Conservation (phyloP, 495 filamentous ascomycete genomes). For the Rostrohypoxylon terebratum region DNA sequence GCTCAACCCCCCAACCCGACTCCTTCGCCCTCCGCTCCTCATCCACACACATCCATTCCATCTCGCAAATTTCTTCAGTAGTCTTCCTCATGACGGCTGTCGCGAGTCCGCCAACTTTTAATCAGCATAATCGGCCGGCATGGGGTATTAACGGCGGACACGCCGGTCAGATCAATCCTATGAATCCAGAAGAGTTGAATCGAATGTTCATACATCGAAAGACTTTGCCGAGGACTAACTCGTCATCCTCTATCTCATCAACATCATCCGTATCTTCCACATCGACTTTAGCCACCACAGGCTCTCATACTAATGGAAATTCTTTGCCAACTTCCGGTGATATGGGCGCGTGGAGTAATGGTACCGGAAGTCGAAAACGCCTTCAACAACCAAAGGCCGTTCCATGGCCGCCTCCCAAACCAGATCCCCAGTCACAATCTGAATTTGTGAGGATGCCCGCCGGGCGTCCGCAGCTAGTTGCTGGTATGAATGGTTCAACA, state of each 20-base stretch:
- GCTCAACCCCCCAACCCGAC: conserved; percentile 39
- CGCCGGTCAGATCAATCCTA: conserved; percentile 74
- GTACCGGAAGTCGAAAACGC: conserved; percentile 71
- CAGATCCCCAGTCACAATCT: conserved; percentile 53
- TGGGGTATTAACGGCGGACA: conserved; percentile 81
- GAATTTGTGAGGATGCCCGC: conserved; percentile 60
- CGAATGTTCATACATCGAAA: conserved; percentile 91
- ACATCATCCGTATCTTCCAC: conserved; percentile 72
- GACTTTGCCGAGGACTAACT: conserved; percentile 84
- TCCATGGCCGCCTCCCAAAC: conserved; percentile 73
- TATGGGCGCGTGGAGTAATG: conserved; percentile 61
- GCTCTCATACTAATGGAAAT: conserved; percentile 54
- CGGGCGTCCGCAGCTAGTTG: conserved; percentile 60
- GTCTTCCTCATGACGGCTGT: conserved; percentile 89
- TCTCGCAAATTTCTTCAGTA: conserved; percentile 39
- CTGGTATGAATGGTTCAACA: conserved; percentile 70
- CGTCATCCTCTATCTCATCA: conserved; percentile 84
- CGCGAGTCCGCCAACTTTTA: conserved; percentile 90
- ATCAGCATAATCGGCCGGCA: conserved; percentile 71
- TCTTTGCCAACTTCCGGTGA: conserved; percentile 58
- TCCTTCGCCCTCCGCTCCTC: conserved; percentile 48
- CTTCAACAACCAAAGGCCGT: conserved; percentile 67
- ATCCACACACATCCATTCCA: conserved; percentile 55
- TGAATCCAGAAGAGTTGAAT: conserved; percentile 87
- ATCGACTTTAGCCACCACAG: conserved; percentile 64